Percentiles rank a stretch among this genome's conserved stretches.
Evolutionary conservation across 2,329 filamentous ascomycete genomes (phyloP).

Genomic region (Neonectria ditissima): DNA sequence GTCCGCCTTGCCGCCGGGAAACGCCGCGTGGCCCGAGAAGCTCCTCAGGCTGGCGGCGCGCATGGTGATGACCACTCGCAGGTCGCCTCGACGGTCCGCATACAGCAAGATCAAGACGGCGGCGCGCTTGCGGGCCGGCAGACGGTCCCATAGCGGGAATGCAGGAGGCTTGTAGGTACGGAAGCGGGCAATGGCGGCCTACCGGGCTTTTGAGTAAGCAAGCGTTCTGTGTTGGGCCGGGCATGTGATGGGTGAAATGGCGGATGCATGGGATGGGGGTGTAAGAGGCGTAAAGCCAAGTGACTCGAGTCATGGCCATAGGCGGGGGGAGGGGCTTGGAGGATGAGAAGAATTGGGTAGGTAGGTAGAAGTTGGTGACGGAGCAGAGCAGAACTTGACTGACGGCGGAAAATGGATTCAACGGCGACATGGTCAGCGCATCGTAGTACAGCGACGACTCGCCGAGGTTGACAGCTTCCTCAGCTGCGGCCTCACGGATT

Average conservation of each 20-base stretch:
- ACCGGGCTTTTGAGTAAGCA: slow-evolving; percentile 32
- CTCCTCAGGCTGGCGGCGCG: slow-evolving; percentile 71
- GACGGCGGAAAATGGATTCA: slow-evolving; percentile 67
- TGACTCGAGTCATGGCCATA: neutral
- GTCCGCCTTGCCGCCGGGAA: slow-evolving; percentile 83
- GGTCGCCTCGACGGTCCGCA: slow-evolving; percentile 82
- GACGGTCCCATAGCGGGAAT: slow-evolving; percentile 71
- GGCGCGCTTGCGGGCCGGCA: slow-evolving; percentile 76
- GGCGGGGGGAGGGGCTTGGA: neutral
- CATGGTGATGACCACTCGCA: slow-evolving; percentile 79
- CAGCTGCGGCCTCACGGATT: slow-evolving; percentile 36
- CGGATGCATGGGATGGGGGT: neutral
- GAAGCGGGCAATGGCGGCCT: slow-evolving; percentile 71
- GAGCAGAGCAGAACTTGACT: slow-evolving; percentile 47
- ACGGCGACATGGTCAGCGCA: slow-evolving; percentile 66
- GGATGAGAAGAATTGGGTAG: neutral
- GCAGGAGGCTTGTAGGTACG: slow-evolving; percentile 70
- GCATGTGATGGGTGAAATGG: neutral
- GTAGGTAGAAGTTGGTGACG: neutral
- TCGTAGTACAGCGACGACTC: slow-evolving; percentile 67
- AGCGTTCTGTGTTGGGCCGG: slow-evolving; percentile 19
- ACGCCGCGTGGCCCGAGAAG: slow-evolving; percentile 87
- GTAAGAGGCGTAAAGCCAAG: slow-evolving; percentile 1
- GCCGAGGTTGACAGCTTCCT: slow-evolving; percentile 42
- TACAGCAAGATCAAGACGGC: slow-evolving; percentile 91